These are phyloP conservation scores for Aspergillus sp. DNA, from an alignment of 2,329 filamentous ascomycete genomes.

Conservation along the genomic window DNA sequence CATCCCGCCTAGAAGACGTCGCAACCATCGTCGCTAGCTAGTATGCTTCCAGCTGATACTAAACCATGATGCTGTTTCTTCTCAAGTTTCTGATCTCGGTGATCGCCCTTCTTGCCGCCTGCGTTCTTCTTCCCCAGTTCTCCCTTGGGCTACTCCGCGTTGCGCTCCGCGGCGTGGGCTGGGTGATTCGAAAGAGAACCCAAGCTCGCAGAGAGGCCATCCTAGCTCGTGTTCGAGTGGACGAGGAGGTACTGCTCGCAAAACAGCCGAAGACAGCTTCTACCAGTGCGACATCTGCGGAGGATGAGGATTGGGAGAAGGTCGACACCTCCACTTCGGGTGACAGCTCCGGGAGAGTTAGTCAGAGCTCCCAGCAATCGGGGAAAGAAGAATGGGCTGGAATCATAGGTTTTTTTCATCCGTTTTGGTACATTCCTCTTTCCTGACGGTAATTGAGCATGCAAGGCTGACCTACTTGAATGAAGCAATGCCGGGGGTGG, in stretches of 20 bases:
- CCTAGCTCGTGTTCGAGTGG: constrained; percentile 45
- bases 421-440: constrained; percentile 73
- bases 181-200: constrained; percentile 63
- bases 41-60: neutral
- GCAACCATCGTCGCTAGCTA: neutral
- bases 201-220: constrained; percentile 62
- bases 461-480: neutral
- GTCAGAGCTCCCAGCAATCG: constrained; percentile 34
- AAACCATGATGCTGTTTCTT: constrained; percentile 35
- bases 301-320: constrained; percentile 70
- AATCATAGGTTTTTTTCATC: constrained; percentile 94
- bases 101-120: constrained; percentile 34
- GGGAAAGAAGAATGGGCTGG: constrained; percentile 70
- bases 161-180: constrained; percentile 53
- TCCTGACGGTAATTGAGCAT: neutral
- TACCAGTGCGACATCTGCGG: constrained; percentile 24
- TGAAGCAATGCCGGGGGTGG: constrained; percentile 89
- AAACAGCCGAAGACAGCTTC: constrained; percentile 26
- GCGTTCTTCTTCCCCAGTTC: constrained; percentile 35
- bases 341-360: constrained; percentile 36
- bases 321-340: constrained; percentile 53
- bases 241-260: constrained; percentile 37
- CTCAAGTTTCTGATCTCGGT: constrained; percentile 32
- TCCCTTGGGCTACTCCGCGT: constrained; percentile 33
- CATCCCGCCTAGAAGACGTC: neutral